phyloP scores from a whole-genome alignment of 1,284 basidiomycete species.

The Amylostereum chailletii region DNA sequence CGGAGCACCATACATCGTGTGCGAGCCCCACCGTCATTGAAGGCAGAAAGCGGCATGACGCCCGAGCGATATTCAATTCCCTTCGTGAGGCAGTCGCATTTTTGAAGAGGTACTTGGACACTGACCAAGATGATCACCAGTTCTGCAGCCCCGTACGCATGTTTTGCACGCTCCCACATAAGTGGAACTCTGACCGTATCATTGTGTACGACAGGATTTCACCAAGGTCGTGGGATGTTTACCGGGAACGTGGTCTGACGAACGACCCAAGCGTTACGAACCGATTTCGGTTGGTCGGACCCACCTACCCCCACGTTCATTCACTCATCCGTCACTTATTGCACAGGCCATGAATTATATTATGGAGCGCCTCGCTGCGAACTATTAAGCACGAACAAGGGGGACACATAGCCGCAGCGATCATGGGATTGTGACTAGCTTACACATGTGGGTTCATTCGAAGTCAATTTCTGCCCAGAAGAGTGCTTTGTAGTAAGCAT shows the following conservation, averaged over 20 bases:
- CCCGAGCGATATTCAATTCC: slow-evolving; percentile 49
- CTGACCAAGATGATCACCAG: slow-evolving; percentile 13
- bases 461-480: no score
- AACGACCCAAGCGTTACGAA: slow-evolving; percentile 31
- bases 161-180: neutral
- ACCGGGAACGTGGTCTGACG: slow-evolving; percentile 41
- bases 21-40: slow-evolving; percentile 29
- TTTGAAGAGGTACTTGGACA: neutral
- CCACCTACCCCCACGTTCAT: no score
- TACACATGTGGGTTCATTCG: no score
- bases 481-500: no score
- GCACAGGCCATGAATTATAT: neutral
- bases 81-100: slow-evolving; percentile 30
- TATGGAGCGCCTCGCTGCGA: neutral
- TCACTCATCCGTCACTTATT: no score
- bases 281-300: slow-evolving; percentile 25
- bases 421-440: no score
- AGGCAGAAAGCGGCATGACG: slow-evolving; percentile 25
- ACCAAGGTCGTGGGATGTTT: slow-evolving; percentile 36
- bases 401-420: no score
- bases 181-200: neutral
- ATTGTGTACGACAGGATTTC: slow-evolving; percentile 24
- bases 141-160: slow-evolving; percentile 33
- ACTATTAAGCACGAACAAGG: neutral
- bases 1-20: slow-evolving; percentile 55